These are phyloP conservation scores for Nothopassalora personata DNA, from an alignment of 2,329 filamentous ascomycete species.

Conservation along the genomic window DNA sequence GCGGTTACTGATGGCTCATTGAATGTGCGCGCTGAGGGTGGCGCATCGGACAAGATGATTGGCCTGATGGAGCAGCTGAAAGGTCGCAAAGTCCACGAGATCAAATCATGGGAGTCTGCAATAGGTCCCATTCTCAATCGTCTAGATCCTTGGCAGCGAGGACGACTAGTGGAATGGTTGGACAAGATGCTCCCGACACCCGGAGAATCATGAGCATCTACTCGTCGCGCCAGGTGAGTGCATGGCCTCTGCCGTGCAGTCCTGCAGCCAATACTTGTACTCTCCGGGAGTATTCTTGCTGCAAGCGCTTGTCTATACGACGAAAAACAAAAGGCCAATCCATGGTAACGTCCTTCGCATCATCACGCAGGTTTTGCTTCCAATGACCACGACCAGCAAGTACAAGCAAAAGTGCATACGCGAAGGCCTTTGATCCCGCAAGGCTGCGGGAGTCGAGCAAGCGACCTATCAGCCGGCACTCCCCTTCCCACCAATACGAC, in stretches of 20 bases:
- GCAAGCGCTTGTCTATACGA: neutral
- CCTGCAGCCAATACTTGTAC: too few relatives aligned
- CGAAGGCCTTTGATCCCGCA: neutral
- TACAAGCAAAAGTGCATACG: neutral
- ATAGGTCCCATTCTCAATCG: neutral
- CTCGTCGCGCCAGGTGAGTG: too few relatives aligned
- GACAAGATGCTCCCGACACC: constrained; percentile 21
- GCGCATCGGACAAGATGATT: constrained; percentile 1
- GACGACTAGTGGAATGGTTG: constrained; percentile 17
- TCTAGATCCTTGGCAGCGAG: neutral
- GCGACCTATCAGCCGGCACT: neutral
- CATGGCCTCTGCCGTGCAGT: too few relatives aligned
- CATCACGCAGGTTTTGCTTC: neutral
- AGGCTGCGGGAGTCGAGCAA: neutral
- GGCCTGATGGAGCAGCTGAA: constrained; percentile 11
- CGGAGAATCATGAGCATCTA: neutral
- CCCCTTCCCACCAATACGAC: neutral
- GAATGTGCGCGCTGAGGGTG: constrained; percentile 28
- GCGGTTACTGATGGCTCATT: constrained; percentile 49
- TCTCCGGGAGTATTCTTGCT: neutral
- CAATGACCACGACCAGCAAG: neutral
- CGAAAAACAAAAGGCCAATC: neutral
- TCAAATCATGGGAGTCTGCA: constrained; percentile 26
- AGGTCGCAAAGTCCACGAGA: constrained; percentile 47
- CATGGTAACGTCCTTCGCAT: neutral